Base-by-base conservation (phyloP, 306 rosid species). In the Corylus heterophylla region DNA sequence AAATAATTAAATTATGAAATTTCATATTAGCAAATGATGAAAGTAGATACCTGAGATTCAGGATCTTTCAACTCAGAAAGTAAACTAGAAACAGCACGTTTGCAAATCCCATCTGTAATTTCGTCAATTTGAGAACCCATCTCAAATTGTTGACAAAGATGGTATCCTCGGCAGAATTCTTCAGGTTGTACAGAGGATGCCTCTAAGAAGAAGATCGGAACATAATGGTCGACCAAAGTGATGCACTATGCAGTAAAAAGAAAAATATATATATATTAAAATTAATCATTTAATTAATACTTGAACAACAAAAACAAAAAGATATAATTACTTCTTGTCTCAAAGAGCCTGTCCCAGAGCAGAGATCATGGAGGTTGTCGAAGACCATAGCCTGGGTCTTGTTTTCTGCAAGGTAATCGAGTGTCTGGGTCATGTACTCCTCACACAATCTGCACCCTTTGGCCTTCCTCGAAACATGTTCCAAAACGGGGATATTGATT, bases 141-240 rank as follows among this genome's bases (percentile, higher is more conserved):
- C 13, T 87, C 86, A 82, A 89, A 75, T 48, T 81, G 58, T 73
- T 85, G 73, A 67, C 98, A 94, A 82, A 91, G 88, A 80, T 80
- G 70, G 77, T 83, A 91, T 76, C 86, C 87, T 80, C 74, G 58
- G 88, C 98, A 92, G 82, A 94, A 89, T 8, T 80, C 84, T 78
- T 47, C 78, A n/a, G 97, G 95, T 81, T 86, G 80, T 75, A 91
- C 3, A 13, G 89, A 37, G 78, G 88, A 52, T 51, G 81, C 8
- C 88, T 88, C 93, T 61, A 68, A 45, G 88, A 94, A 91, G 88
- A 94, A 83, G 67, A 91, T 88, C 39, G 97, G 91, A 75, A 87
- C 87, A 78, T 92, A 92, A 73, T 87, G 76, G 85, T 92, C 92
- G 87, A 92, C 98, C 87, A 94, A 79, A 73, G 76, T 51, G 77